Conservation (phyloP, 2,329 filamentous ascomycete species). For the Diaporthe citri region DNA sequence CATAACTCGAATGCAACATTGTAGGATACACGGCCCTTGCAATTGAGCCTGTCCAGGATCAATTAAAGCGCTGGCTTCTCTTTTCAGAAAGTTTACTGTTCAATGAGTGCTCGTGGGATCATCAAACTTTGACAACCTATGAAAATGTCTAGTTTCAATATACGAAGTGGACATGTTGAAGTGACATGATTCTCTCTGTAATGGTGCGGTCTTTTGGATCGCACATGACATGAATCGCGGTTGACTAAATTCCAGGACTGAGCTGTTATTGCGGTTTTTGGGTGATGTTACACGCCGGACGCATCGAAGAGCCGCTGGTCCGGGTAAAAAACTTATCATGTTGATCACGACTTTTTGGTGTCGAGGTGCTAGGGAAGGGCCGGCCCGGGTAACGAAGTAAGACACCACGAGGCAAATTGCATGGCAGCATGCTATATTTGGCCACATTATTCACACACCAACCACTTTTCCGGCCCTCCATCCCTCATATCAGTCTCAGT, state of each 20-base stretch:
- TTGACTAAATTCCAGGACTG: neutral
- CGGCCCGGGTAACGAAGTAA: neutral
- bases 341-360: neutral
- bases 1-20: neutral
- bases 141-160: no score
- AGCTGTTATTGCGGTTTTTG: neutral
- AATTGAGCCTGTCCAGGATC: neutral
- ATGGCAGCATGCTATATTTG: neutral
- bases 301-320: neutral
- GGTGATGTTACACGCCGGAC: neutral
- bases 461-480: neutral
- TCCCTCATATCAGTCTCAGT: neutral
- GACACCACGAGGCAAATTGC: neutral
- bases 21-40: neutral
- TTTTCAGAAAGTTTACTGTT: no score
- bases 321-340: neutral
- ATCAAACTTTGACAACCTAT: no score
- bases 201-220: neutral
- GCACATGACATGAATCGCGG: neutral
- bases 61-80: neutral
- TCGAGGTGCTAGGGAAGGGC: neutral
- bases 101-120: neutral
- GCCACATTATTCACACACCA: constrained; percentile 6
- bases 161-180: neutral
- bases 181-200: neutral